A percentile compares a stretch with the other conserved stretches of the same genome.
These are phyloP conservation scores for Nemania sp. DNA, from an alignment of 2,329 filamentous ascomycete species.

Conservation along the genomic window DNA sequence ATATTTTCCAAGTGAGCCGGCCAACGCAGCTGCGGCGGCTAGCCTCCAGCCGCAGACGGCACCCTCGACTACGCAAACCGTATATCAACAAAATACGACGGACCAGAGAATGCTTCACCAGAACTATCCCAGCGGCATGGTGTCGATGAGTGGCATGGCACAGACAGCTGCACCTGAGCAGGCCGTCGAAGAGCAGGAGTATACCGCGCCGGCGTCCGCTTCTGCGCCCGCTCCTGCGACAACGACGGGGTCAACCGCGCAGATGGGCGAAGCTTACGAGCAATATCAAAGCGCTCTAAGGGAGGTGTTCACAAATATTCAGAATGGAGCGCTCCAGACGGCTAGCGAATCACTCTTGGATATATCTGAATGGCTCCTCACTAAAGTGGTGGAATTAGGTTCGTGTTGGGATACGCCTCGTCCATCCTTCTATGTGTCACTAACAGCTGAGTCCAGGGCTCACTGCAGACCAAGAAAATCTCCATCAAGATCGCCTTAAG, in stretches of 20 bases:
- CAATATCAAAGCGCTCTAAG: slow-evolving; percentile 66
- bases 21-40: slow-evolving; percentile 62
- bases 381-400: slow-evolving; percentile 61
- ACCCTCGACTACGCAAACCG: slow-evolving; percentile 55
- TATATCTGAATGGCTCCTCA: slow-evolving; percentile 60
- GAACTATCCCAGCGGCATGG: slow-evolving; percentile 54
- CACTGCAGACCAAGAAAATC: slow-evolving; percentile 77
- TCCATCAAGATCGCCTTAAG: slow-evolving; percentile 76
- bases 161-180: slow-evolving; percentile 51
- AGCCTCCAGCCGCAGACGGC: slow-evolving; percentile 56
- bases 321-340: slow-evolving; percentile 53
- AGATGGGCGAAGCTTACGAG: slow-evolving; percentile 70
- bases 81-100: slow-evolving; percentile 68
- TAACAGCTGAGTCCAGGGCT: slow-evolving; percentile 64
- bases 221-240: background rate
- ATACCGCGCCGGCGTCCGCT: slow-evolving; percentile 34
- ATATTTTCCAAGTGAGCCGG: slow-evolving; percentile 74
- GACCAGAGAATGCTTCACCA: slow-evolving; percentile 60
- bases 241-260: slow-evolving; percentile 43
- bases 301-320: slow-evolving; percentile 73
- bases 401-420: slow-evolving; percentile 37
- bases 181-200: slow-evolving; percentile 62
- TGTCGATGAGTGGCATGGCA: slow-evolving; percentile 52
- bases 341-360: slow-evolving; percentile 58
- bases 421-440: slow-evolving; percentile 24